Conservation (phyloP, 2,329 filamentous ascomycete species). For the Achaetomium macrosporum region DNA sequence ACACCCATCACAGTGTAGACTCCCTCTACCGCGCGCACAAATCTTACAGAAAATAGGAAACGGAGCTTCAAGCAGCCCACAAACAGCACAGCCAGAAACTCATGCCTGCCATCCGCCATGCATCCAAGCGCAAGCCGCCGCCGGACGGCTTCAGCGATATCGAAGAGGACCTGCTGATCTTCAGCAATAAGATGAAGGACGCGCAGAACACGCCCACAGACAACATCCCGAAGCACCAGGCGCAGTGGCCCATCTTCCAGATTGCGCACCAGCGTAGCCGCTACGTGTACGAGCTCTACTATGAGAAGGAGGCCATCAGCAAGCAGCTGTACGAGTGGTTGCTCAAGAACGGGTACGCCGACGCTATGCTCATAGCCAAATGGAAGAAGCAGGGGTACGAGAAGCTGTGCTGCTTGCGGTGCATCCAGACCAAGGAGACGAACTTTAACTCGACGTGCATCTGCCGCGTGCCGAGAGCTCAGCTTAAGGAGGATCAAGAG, state of each 20-base stretch:
- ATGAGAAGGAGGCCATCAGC: constrained; percentile 93
- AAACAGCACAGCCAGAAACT: not conserved
- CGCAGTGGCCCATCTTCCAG: constrained; percentile 95
- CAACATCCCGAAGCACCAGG: constrained; percentile 79
- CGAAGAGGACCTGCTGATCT: constrained; percentile 78
- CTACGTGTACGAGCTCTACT: constrained; percentile 97
- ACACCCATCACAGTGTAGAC: too few species aligned
- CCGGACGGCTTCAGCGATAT: constrained; percentile 85
- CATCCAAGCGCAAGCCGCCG: constrained; percentile 72
- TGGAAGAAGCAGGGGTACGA: constrained; percentile 99
- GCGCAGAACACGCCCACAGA: constrained; percentile 83
- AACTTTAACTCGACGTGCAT: constrained; percentile 98
- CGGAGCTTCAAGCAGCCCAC: not conserved
- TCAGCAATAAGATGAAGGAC: constrained; percentile 88
- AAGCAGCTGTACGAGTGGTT: constrained; percentile 92
- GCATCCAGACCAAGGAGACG: constrained; percentile 99
- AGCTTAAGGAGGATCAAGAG: constrained; percentile 83
- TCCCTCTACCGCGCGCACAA: too few species aligned
- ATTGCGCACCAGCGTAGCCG: constrained; percentile 87
- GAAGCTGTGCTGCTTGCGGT: constrained; percentile 93
- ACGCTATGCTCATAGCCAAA: constrained; percentile 93
- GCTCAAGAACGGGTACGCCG: constrained; percentile 93
- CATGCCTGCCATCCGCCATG: constrained; percentile 74
- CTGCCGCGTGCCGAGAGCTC: constrained; percentile 83
- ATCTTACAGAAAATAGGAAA: too few species aligned